Evolutionary conservation across 208 protist genomes (phyloP).

Genomic region (Phytomonas sp.): DNA sequence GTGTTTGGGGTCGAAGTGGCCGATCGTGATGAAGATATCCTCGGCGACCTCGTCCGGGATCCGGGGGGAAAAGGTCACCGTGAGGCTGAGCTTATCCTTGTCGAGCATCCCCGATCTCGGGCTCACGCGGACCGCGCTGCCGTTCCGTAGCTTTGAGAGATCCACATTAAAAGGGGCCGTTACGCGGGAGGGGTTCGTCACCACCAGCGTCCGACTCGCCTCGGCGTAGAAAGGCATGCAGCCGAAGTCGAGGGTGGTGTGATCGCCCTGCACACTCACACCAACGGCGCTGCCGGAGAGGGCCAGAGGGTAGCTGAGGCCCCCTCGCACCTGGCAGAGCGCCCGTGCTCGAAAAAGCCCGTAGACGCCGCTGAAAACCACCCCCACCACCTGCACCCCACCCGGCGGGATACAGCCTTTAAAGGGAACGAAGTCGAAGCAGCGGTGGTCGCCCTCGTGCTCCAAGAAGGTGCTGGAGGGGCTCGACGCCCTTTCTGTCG

Average conservation of each 20-base stretch:
- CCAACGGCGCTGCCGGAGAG: constrained; percentile 70
- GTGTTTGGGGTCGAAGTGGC: constrained; percentile 89
- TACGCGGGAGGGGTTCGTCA: constrained; percentile 90
- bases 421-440: constrained; percentile 94
- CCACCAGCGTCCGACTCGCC: constrained; percentile 58
- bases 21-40: constrained; percentile 78
- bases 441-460: constrained; percentile 37
- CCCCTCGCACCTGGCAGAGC: constrained; percentile 87
- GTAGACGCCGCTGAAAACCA: constrained; percentile 70
- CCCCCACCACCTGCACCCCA: constrained; percentile 64
- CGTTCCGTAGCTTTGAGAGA: constrained; percentile 29
- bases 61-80: constrained; percentile 68
- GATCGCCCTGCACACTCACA: constrained; percentile 81
- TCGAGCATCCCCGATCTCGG: constrained; percentile 66
- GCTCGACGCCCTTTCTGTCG: not conserved
- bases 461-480: not conserved
- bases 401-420: constrained; percentile 82
- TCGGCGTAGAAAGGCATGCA: constrained; percentile 64
- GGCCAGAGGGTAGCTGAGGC: constrained; percentile 80
- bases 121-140: constrained; percentile 54
- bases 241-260: constrained; percentile 87
- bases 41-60: constrained; percentile 84
- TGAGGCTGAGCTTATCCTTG: constrained; percentile 53
- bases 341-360: constrained; percentile 33
- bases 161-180: constrained; percentile 74